Percentiles rank a stretch among this genome's conserved stretches.
Evolutionary conservation across 306 rosid genomes (phyloP).

Genomic region (Heteromeles arbutifolia): DNA sequence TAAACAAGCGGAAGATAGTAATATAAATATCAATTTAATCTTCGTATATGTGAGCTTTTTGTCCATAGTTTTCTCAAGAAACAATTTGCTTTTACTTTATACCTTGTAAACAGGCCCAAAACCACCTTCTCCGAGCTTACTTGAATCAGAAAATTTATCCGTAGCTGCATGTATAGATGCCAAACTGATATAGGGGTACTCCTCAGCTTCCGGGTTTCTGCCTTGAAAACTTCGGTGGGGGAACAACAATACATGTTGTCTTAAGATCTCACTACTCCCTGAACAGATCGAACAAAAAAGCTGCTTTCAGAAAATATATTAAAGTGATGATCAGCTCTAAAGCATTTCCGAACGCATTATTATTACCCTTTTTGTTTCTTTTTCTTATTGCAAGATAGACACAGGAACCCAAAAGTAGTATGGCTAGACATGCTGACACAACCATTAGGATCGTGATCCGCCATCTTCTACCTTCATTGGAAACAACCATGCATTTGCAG

Average conservation of each 20-base stretch:
- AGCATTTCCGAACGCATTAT: background rate
- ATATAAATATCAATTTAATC: too few relatives aligned
- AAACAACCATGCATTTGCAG: too few relatives aligned
- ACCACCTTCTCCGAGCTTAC: constrained; percentile 71
- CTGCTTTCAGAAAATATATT: background rate
- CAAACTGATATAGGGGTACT: constrained; percentile 40
- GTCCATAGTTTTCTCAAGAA: background rate
- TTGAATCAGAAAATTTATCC: constrained; percentile 39
- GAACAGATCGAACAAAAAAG: background rate
- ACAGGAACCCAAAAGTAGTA: constrained; percentile 16
- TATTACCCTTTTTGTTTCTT: constrained; percentile 18
- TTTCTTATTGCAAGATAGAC: constrained; percentile 15
- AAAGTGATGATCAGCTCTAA: background rate
- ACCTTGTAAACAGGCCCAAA: constrained; percentile 82
- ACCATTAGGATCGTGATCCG: constrained; percentile 12
- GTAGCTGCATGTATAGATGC: constrained; percentile 46
- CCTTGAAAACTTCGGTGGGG: background rate
- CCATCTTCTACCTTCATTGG: constrained; percentile 20
- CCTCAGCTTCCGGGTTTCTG: constrained; percentile 6
- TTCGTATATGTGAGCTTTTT: background rate
- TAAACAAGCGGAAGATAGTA: too few relatives aligned
- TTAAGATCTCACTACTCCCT: constrained; percentile 18
- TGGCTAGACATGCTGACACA: constrained; percentile 18
- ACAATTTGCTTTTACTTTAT: too few relatives aligned
- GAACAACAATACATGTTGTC: background rate